Percentiles rank a stretch among this genome's conserved stretches.
phyloP scores from a whole-genome alignment of 1,139 yeast species.

The Saccharomycopsis phalli region DNA sequence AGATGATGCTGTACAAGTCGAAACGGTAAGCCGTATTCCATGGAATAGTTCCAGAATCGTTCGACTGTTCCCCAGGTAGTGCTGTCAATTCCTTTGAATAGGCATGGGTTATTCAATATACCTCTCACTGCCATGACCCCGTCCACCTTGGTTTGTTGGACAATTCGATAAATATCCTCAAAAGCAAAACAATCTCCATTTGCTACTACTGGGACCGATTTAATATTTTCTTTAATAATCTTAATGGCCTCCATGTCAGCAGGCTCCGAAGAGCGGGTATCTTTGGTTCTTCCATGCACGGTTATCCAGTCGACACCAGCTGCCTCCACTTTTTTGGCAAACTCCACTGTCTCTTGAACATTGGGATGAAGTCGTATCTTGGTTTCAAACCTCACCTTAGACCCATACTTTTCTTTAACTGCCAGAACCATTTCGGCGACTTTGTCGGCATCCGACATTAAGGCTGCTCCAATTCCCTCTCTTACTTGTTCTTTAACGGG shows the following conservation, averaged over 20 bases:
- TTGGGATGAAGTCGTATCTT: slow-evolving; percentile 84
- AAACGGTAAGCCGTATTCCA: slow-evolving; percentile 77
- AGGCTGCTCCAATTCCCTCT: slow-evolving; percentile 95
- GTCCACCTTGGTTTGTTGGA: slow-evolving; percentile 62
- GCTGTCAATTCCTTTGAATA: slow-evolving; percentile 56
- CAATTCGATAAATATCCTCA: slow-evolving; percentile 54
- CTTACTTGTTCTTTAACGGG: slow-evolving; percentile 92
- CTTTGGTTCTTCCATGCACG: slow-evolving; percentile 85
- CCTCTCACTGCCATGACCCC: slow-evolving; percentile 98
- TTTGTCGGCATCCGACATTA: slow-evolving; percentile 74
- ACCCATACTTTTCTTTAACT: slow-evolving; percentile 66
- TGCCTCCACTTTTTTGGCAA: slow-evolving; percentile 64
- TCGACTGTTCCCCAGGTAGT: slow-evolving; percentile 94
- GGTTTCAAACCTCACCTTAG: slow-evolving; percentile 62
- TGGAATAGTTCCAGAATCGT: slow-evolving; percentile 66
- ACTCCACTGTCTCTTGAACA: slow-evolving; percentile 57
- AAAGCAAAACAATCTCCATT: slow-evolving; percentile 85
- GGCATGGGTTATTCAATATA: slow-evolving; percentile 72
- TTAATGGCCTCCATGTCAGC: slow-evolving; percentile 78
- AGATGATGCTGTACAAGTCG: slow-evolving; percentile 81
- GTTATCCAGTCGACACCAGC: slow-evolving; percentile 93
- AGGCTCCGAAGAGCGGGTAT: slow-evolving; percentile 76
- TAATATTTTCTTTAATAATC: slow-evolving; percentile 47
- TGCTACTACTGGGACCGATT: slow-evolving; percentile 73
- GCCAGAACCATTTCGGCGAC: slow-evolving; percentile 79